Evolutionary conservation across 1,139 yeast genomes (phyloP).

Genomic region (Schizosaccharomyces versatilis): DNA sequence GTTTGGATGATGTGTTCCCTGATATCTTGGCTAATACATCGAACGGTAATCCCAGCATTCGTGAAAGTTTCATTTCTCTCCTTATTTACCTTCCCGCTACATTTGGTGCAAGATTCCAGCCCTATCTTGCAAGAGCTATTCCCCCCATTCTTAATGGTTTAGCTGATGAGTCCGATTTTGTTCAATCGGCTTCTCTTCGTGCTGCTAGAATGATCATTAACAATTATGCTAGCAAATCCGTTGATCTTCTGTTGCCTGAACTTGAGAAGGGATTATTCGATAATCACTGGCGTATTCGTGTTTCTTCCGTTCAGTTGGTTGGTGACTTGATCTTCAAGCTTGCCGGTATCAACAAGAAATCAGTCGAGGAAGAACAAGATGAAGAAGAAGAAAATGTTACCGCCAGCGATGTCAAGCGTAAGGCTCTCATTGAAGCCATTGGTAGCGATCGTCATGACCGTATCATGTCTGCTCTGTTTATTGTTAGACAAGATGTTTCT

Average conservation of each 20-base stretch:
- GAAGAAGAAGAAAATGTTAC: slow-evolving; percentile 25
- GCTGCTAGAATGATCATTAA: slow-evolving; percentile 83
- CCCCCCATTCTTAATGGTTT: slow-evolving; percentile 80
- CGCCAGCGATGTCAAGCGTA: slow-evolving; percentile 29
- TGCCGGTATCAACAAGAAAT: slow-evolving; percentile 58
- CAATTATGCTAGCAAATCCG: slow-evolving; percentile 81
- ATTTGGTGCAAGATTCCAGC: slow-evolving; percentile 79
- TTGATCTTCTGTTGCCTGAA: slow-evolving; percentile 82
- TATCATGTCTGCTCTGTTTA: slow-evolving; percentile 59
- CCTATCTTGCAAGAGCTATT: slow-evolving; percentile 63
- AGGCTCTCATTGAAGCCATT: slow-evolving; percentile 42
- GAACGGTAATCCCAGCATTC: slow-evolving; percentile 41
- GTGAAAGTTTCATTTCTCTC: slow-evolving; percentile 87
- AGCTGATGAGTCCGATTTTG: slow-evolving; percentile 71
- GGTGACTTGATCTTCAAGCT: slow-evolving; percentile 90
- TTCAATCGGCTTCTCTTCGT: slow-evolving; percentile 73
- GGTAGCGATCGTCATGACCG: slow-evolving; percentile 81
- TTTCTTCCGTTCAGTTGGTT: slow-evolving; percentile 86
- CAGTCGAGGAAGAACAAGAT: slow-evolving; percentile 13
- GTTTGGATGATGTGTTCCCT: slow-evolving; percentile 76
- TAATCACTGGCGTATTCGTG: slow-evolving; percentile 63
- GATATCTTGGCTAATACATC: slow-evolving; percentile 51
- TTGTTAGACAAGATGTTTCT: slow-evolving; percentile 81
- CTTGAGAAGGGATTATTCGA: slow-evolving; percentile 77
- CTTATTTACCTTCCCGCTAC: slow-evolving; percentile 79